A percentile compares a stretch with the other conserved stretches of the same genome.
Evolutionary conservation across 2,329 filamentous ascomycete genomes (phyloP).

Genomic region (Phialophora expanda): DNA sequence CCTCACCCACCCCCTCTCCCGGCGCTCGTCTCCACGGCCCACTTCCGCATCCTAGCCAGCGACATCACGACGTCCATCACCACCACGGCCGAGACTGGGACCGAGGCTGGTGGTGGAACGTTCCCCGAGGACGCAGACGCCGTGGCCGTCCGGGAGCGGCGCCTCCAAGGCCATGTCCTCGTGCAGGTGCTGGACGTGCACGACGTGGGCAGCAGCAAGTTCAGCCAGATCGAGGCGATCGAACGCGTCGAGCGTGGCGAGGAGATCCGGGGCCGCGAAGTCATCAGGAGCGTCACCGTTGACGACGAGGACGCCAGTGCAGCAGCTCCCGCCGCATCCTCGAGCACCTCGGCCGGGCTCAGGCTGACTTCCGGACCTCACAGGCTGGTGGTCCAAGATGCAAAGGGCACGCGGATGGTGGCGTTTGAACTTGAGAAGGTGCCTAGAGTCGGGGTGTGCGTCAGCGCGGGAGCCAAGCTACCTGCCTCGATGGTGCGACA

Average conservation of each 20-base stretch:
- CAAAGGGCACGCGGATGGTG: slow-evolving; percentile 69
- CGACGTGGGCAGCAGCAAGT: slow-evolving; percentile 77
- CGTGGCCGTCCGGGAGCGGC: slow-evolving; percentile 60
- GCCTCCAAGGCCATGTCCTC: slow-evolving; percentile 66
- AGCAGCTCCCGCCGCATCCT: too few species aligned
- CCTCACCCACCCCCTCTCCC: slow-evolving; percentile 62
- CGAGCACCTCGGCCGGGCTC: too few species aligned
- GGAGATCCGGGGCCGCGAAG: slow-evolving; percentile 70
- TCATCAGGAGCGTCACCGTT: slow-evolving; percentile 72
- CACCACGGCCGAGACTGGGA: slow-evolving; percentile 32
- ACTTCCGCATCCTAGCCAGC: slow-evolving; percentile 76
- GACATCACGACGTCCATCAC: slow-evolving; percentile 71
- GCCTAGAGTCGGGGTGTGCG: slow-evolving; percentile 63
- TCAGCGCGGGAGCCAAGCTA: slow-evolving; percentile 19
- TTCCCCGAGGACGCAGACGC: slow-evolving; percentile 66
- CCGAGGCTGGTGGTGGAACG: slow-evolving; percentile 41
- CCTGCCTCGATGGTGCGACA: neutral
- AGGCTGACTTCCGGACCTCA: slow-evolving; percentile 65
- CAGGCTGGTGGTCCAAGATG: slow-evolving; percentile 82
- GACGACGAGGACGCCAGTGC: slow-evolving; percentile 40
- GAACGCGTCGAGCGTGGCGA: slow-evolving; percentile 59
- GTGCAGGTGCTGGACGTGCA: slow-evolving; percentile 87
- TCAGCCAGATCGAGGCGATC: slow-evolving; percentile 83
- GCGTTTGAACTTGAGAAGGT: slow-evolving; percentile 74
- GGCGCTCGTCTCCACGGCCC: slow-evolving; percentile 76